Evolutionary conservation across 2,329 filamentous ascomycete species (phyloP).

Genomic region (Chaetomium olivaceum): DNA sequence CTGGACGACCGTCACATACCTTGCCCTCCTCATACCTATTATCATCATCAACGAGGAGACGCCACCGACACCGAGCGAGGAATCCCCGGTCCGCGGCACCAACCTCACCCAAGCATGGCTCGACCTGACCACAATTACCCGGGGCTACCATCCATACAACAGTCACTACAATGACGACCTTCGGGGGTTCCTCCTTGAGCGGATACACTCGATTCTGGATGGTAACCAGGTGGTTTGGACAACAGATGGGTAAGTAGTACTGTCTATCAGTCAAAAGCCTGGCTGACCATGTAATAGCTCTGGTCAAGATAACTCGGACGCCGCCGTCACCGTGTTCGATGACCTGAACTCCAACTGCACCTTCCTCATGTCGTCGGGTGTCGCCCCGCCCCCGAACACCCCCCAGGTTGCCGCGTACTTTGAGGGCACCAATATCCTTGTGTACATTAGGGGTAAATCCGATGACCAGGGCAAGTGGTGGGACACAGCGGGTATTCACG

Average conservation of each 20-base stretch:
- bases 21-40: conserved; percentile 72
- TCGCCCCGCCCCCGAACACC: conserved; percentile 17
- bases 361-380: conserved; percentile 46
- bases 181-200: conserved; percentile 70
- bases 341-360: conserved; percentile 80
- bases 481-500: conserved; percentile 46
- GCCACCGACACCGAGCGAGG: conserved; percentile 61
- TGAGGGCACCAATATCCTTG: conserved; percentile 87
- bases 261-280: neutral
- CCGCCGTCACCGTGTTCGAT: conserved; percentile 65
- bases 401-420: conserved; percentile 66
- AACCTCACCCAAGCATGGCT: conserved; percentile 85
- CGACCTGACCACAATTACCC: conserved; percentile 75
- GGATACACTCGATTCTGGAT: conserved; percentile 69
- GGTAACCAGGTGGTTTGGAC: conserved; percentile 56
- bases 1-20: conserved; percentile 73
- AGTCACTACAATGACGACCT: conserved; percentile 79
- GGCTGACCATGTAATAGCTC: conserved; percentile 31
- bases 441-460: conserved; percentile 82
- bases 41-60: conserved; percentile 75
- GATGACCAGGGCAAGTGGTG: conserved; percentile 76
- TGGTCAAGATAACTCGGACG: conserved; percentile 11
- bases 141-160: conserved; percentile 84
- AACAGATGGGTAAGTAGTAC: conserved; percentile 37
- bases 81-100: conserved; percentile 59